phyloP scores from a whole-genome alignment of 345 rosid genomes.

The Erysimum cheiranthoides region DNA sequence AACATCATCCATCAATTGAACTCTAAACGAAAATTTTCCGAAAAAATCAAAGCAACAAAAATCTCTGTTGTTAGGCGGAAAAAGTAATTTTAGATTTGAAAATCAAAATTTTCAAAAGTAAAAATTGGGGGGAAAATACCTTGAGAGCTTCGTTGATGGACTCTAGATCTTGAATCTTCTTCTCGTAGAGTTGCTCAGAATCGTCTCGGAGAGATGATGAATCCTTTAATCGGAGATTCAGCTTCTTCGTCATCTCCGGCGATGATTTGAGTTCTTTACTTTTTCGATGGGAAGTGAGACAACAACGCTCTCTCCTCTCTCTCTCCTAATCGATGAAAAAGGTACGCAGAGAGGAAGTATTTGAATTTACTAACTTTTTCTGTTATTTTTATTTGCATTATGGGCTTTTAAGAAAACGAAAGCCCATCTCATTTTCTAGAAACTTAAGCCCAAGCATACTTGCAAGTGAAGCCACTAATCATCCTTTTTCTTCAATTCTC shows the following conservation, averaged over 20 bases:
- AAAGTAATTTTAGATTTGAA: not conserved
- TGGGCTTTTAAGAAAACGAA: not conserved
- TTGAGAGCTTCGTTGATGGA: slow-evolving; percentile 58
- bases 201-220: slow-evolving; percentile 47
- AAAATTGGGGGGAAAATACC: slow-evolving; percentile 33
- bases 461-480: too few relatives aligned
- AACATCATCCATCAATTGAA: not conserved
- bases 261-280: not conserved
- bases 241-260: slow-evolving; percentile 58
- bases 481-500: too few relatives aligned
- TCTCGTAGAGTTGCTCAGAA: slow-evolving; percentile 46
- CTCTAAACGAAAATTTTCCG: not conserved
- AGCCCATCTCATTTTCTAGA: not conserved
- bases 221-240: slow-evolving; percentile 64
- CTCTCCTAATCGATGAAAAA: not conserved
- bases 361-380: not conserved
- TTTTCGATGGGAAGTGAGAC: slow-evolving; percentile 15
- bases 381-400: not conserved
- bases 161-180: slow-evolving; percentile 69
- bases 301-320: slow-evolving; percentile 21
- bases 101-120: not conserved
- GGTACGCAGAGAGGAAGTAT: not conserved
- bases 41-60: not conserved
- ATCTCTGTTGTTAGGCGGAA: not conserved
- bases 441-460: not conserved